Evolutionary conservation across 2,329 filamentous ascomycete genomes (phyloP), one percentile per base, ranked within the genome.

Genomic region (Stagonosporopsis tanaceti): DNA sequence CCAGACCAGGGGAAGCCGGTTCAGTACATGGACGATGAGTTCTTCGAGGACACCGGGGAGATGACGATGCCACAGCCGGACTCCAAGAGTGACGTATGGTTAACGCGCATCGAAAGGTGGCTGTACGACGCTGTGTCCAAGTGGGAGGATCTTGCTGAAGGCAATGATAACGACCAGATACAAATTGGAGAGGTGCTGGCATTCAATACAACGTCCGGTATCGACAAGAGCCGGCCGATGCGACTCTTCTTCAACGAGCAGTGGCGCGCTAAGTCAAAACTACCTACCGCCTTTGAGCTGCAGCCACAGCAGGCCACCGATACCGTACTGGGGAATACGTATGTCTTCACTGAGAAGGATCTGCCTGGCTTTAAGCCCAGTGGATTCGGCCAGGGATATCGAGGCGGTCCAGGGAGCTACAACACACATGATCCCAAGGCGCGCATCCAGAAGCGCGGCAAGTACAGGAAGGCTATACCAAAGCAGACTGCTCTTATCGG

Each of bases 341-440:
- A 90, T 73, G 82, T 98, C 54, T 99, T 99, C 73, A 93, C 90
- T 38, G 95, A 99, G 78, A 93, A 96, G 75, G 92, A 98, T 70
- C 84, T 97, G 22, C 91, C 93, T 0, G 91, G 91, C 35, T 93
- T 88, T 78, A 84, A 83, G 59, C 69, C 73, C 4, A 70, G 67
- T 30, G 70, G 67, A 30, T 69, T 66, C 39, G 67, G 68, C 5
- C 65, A 71, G 8, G 63, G 63, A 47, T 61, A 69, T 50, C 54
- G 66, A 50, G 67, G 68, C 52, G 63, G 50, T 48, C 62, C 62
- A 40, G 66, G 58, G 27, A 60, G 47, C 58, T 68, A 58, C 47
- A 63, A 61, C 40, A 64, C 68, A 12, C 71, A 74, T 53, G 73
- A 76, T 46, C 67, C 70, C 5, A 72, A 73, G 35, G 61, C 68